Base-by-base conservation (phyloP, 2,329 filamentous ascomycete species). In the Diaporthe sp. region DNA sequence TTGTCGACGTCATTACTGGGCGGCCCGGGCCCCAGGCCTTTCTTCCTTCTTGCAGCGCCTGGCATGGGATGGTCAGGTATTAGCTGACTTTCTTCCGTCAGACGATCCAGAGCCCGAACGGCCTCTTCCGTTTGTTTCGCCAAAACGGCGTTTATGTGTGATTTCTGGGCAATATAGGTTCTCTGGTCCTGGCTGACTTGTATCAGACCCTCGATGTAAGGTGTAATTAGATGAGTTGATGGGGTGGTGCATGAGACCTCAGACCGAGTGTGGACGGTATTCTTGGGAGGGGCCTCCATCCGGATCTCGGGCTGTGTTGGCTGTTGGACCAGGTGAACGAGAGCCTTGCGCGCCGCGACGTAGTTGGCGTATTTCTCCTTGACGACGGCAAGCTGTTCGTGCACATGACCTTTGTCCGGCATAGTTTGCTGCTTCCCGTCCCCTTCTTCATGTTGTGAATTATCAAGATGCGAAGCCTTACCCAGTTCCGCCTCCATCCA, bases 401-500 rank as follows among this genome's bases (percentile, higher is more conserved):
- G 83, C 61, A 88, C 84, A 37, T 83, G 76, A n/a, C 72, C 77
- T 12, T 76, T 78, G n/a, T 79, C 78, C 9, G 76, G 22, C 10
- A 73, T 44, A 7, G 34, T 58, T 28, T 28, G 20, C 25, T 73
- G 57, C 53, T 51, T 68, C 25, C 77, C 61, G 28, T 71, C 51
- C 51, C 71, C 76, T 75, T 65, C 74, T 72, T 76, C 78, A 53
- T 78, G 77, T 17, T 81, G 80, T 5, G 78, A 72, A 31, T 78
- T 77, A 8, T 81, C 80, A 6, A 79, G 77, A 13, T 60, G 65
- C 0, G 87, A 85, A 2, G 90, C 90, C 73, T 89, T 90, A 71
- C 86, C 84, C 31, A 93, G 83, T 80, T 93, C 92, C 7, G 84
- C 85, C 81, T 93, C 92, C 74, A 93, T 92, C 92, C 92, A 93